These are phyloP conservation scores for Phaeosphaeria sp. DNA, from an alignment of 2,329 filamentous ascomycete species.

Conservation along the genomic window DNA sequence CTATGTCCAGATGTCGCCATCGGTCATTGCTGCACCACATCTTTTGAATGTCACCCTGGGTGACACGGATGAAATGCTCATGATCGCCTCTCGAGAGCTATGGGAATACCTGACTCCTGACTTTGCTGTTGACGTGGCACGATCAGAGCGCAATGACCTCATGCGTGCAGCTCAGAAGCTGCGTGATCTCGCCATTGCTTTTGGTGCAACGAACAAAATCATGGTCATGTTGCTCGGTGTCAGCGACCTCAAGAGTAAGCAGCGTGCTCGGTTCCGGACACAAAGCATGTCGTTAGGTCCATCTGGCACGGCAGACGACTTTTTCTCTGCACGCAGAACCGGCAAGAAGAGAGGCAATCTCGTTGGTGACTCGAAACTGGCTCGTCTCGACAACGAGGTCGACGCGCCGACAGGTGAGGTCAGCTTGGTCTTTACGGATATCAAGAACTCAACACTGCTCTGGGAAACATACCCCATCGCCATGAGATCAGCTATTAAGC, in stretches of 20 bases:
- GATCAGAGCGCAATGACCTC: slow-evolving; percentile 83
- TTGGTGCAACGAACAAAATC: slow-evolving; percentile 90
- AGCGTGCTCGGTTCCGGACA: slow-evolving; percentile 76
- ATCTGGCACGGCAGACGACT: slow-evolving; percentile 75
- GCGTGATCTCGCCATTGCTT: slow-evolving; percentile 92
- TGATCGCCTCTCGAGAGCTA: slow-evolving; percentile 88
- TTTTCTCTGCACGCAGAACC: slow-evolving; percentile 64
- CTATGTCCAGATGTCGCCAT: slow-evolving; percentile 89
- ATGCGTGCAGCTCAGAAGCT: slow-evolving; percentile 97
- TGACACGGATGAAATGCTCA: slow-evolving; percentile 90
- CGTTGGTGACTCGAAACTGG: slow-evolving; percentile 83
- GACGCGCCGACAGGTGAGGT: slow-evolving; percentile 90
- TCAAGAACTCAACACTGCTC: slow-evolving; percentile 94
- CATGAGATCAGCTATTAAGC: slow-evolving; percentile 95
- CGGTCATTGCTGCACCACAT: slow-evolving; percentile 89
- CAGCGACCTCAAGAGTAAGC: slow-evolving; percentile 84
- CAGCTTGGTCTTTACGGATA: slow-evolving; percentile 96
- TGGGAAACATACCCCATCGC: slow-evolving; percentile 96
- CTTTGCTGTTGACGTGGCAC: slow-evolving; percentile 88
- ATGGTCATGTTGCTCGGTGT: slow-evolving; percentile 99
- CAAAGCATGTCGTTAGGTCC: slow-evolving; percentile 87
- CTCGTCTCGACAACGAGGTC: slow-evolving; percentile 86
- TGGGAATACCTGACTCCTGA: slow-evolving; percentile 95
- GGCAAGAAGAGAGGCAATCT: slow-evolving; percentile 63
- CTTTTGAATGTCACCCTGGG: slow-evolving; percentile 78